phyloP scores from a whole-genome alignment of 768 basidiomycete species.

The Collybia mongolica region DNA sequence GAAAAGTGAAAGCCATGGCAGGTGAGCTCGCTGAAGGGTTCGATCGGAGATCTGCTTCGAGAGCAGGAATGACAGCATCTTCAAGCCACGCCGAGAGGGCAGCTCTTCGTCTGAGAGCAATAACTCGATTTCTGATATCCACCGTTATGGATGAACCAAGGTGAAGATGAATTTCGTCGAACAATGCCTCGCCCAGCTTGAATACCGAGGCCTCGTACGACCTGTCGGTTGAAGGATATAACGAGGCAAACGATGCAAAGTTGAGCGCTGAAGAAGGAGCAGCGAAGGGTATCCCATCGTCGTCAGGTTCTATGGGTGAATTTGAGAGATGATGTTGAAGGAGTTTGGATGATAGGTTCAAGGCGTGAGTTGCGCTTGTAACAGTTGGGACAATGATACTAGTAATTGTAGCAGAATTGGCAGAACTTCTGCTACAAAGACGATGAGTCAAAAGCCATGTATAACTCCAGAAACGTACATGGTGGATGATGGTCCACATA shows the following conservation, averaged over 20 bases:
- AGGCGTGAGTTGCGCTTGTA: constrained; percentile 27
- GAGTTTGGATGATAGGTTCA: constrained; percentile 53
- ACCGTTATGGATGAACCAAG: constrained; percentile 53
- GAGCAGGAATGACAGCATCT: constrained; percentile 60
- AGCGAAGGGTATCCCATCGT: constrained; percentile 68
- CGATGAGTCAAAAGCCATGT: constrained; percentile 2
- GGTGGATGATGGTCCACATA: constrained; percentile 57
- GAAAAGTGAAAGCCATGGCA: constrained; percentile 65
- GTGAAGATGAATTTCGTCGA: constrained; percentile 76
- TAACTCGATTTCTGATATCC: constrained; percentile 62
- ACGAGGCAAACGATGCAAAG: constrained; percentile 74
- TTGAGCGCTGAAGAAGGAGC: constrained; percentile 60
- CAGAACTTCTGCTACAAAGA: constrained; percentile 42
- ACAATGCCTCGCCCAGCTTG: constrained; percentile 85
- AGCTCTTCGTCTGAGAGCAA: constrained; percentile 67
- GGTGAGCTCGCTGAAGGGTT: constrained; percentile 41
- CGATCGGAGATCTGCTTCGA: constrained; percentile 64
- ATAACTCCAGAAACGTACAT: constrained; percentile 40
- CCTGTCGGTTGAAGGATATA: constrained; percentile 70
- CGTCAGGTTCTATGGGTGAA: constrained; percentile 70
- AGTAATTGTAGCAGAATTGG: constrained; percentile 63
- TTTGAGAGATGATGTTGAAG: constrained; percentile 76
- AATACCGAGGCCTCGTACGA: constrained; percentile 80
- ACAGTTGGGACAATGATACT: constrained; percentile 48
- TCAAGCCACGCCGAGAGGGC: constrained; percentile 87